Percentiles rank a stretch among this genome's conserved stretches.
Conservation (phyloP, 2,329 filamentous ascomycete genomes). For the Ascocoryne sarcoides region DNA sequence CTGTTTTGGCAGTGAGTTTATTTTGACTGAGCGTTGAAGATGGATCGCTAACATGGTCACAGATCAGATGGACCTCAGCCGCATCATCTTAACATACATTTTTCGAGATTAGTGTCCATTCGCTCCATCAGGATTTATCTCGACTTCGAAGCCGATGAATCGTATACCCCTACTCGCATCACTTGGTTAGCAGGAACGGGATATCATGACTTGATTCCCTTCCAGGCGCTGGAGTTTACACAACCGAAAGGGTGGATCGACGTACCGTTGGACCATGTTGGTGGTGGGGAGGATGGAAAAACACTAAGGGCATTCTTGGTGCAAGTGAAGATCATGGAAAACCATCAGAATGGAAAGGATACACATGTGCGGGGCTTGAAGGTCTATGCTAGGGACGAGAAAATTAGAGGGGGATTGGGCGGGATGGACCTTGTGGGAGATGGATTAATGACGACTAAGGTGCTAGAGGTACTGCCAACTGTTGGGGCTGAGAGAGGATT, state of each 20-base stretch:
- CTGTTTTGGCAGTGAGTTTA: slow-evolving; percentile 70
- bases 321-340: slow-evolving; percentile 85
- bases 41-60: slow-evolving; percentile 1
- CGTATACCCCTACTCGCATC: slow-evolving; percentile 92
- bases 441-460: slow-evolving; percentile 3
- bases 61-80: slow-evolving; percentile 79
- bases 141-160: slow-evolving; percentile 88
- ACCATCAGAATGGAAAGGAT: slow-evolving; percentile 98
- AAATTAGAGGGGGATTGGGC: slow-evolving; percentile 14
- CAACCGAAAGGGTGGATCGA: slow-evolving; percentile 86
- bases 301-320: slow-evolving; percentile 82
- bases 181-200: slow-evolving; percentile 82
- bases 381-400: slow-evolving; percentile 51
- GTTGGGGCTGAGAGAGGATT: slow-evolving; percentile 13
- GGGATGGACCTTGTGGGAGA: slow-evolving; percentile 6
- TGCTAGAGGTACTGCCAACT: not conserved
- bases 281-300: slow-evolving; percentile 49
- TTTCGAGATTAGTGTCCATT: slow-evolving; percentile 74
- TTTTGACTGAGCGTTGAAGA: too few relatives aligned
- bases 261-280: slow-evolving; percentile 60
- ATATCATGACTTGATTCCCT: slow-evolving; percentile 84
- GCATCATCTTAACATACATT: slow-evolving; percentile 75
- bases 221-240: slow-evolving; percentile 69
- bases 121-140: slow-evolving; percentile 74
- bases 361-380: slow-evolving; percentile 94